A percentile compares a stretch with the other conserved stretches of the same genome.
phyloP scores from a whole-genome alignment of 139 green algal species.

The Chlamydomonas schloesseri region DNA sequence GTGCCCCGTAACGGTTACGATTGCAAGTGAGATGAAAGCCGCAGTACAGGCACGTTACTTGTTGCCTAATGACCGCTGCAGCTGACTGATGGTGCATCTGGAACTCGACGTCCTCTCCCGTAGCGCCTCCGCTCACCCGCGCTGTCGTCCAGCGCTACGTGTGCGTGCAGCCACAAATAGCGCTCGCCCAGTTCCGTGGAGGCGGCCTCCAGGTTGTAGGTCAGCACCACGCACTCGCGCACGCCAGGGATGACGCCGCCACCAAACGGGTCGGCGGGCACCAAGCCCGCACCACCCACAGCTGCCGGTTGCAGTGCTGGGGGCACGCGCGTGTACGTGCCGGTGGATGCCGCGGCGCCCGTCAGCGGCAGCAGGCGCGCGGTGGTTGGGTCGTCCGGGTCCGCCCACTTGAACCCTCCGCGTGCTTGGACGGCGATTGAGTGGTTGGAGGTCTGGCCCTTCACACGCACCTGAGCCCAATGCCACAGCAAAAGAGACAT shows the following conservation, averaged over 20 bases:
- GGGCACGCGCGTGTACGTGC: not conserved
- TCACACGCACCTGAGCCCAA: not conserved
- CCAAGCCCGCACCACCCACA: not conserved
- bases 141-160: constrained; percentile 51
- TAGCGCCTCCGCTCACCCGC: no score
- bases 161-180: constrained; percentile 33
- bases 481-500: no score
- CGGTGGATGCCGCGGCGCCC: not conserved
- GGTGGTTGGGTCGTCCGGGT: not conserved
- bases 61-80: no score
- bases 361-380: not conserved
- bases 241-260: not conserved
- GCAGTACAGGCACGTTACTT: no score
- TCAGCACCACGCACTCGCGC: constrained; percentile 45
- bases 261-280: not conserved
- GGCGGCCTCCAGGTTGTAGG: constrained; percentile 19
- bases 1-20: no score
- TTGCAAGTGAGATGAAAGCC: no score
- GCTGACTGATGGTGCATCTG: no score
- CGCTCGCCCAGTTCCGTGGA: constrained; percentile 7
- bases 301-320: not conserved
- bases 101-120: no score
- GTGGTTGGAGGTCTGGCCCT: not conserved
- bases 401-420: constrained; percentile 28
- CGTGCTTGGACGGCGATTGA: constrained; percentile 9